Conservation (phyloP, 805 yeast genomes). For the Cyberlindnera nakhonratchasimensis region DNA sequence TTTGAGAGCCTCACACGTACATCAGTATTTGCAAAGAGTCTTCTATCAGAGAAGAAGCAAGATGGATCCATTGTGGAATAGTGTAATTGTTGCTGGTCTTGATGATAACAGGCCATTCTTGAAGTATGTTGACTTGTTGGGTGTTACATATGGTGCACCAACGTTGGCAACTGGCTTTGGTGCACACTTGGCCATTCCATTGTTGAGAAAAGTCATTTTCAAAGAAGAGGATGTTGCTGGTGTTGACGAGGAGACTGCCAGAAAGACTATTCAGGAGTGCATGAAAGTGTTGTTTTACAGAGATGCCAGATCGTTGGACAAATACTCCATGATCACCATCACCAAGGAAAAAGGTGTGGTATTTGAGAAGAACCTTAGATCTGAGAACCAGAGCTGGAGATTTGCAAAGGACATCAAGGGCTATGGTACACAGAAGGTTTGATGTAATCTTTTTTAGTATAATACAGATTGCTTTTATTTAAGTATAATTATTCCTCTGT, state of each 20-base stretch:
- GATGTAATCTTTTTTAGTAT: too few species aligned
- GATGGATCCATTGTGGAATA: constrained; percentile 96
- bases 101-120: constrained; percentile 71
- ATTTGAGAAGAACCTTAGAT: constrained; percentile 62
- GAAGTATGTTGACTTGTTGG: constrained; percentile 84
- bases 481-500: background rate
- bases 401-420: constrained; percentile 88
- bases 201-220: constrained; percentile 81
- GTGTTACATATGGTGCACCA: constrained; percentile 86
- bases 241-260: constrained; percentile 71
- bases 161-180: constrained; percentile 96
- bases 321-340: constrained; percentile 75
- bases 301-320: constrained; percentile 91
- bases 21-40: constrained; percentile 80
- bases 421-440: constrained; percentile 71
- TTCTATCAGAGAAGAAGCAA: constrained; percentile 86
- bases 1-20: constrained; percentile 82
- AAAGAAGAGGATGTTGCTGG: constrained; percentile 70
- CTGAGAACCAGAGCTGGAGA: constrained; percentile 81
- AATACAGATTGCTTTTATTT: too few species aligned
- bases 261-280: constrained; percentile 70
- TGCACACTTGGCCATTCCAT: constrained; percentile 88
- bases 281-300: constrained; percentile 95
- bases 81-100: constrained; percentile 86
- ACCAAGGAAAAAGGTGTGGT: constrained; percentile 58